Conservation (phyloP, 169 alveolate genomes). For the Sarcocystis neurona region DNA sequence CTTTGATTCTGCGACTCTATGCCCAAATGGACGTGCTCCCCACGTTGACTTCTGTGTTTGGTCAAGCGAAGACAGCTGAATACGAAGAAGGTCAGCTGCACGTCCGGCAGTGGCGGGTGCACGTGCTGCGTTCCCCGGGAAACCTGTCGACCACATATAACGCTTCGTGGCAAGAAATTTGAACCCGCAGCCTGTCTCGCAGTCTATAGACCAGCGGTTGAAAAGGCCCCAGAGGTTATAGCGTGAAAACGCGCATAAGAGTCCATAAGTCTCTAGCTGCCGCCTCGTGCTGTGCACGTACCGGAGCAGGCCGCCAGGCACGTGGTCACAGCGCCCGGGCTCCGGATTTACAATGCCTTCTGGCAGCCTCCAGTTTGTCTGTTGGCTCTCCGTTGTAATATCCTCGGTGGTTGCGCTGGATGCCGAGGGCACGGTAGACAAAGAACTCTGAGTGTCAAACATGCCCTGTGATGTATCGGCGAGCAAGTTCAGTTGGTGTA, state of each 20-base stretch:
- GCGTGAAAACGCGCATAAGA: background rate
- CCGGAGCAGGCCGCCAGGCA: background rate
- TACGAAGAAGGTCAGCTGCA: background rate
- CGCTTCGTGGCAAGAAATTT: conserved; percentile 1
- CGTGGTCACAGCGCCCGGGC: background rate
- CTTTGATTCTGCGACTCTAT: no score
- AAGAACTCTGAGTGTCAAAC: no score
- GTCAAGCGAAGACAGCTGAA: background rate
- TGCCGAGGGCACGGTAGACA: no score
- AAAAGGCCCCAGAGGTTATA: background rate
- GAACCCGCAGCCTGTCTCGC: background rate
- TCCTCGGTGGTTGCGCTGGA: no score
- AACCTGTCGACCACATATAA: background rate
- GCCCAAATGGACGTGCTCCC: background rate
- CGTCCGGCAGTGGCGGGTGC: background rate
- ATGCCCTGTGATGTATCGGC: no score
- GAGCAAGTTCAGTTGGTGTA: no score
- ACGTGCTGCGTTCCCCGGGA: background rate
- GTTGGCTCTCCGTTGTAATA: no score
- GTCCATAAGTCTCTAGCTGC: conserved; percentile 9
- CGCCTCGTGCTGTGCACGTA: background rate
- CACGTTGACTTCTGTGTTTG: background rate
- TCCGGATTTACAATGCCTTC: background rate
- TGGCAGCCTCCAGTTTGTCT: background rate
- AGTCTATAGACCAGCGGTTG: background rate